Percentiles rank a stretch among this genome's conserved stretches.
Evolutionary conservation across 768 basidiomycete species (phyloP).

Genomic region (Agrocybe pediades): DNA sequence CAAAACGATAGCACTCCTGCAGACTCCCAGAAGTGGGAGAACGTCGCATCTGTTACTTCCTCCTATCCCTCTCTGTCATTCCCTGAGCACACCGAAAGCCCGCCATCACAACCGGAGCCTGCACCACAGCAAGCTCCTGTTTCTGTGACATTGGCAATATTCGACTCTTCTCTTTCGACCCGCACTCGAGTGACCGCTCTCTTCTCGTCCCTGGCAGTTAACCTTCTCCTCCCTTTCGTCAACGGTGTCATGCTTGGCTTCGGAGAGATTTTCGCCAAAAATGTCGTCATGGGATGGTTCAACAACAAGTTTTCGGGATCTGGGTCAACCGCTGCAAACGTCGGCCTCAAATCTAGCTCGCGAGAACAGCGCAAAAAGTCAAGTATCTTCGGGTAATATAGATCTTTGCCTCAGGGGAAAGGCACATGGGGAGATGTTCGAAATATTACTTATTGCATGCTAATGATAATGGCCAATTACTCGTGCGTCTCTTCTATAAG

Average conservation of each 20-base stretch:
- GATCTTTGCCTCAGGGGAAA: not conserved
- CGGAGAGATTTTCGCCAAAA: slow-evolving; percentile 89
- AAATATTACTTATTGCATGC: slow-evolving; percentile 4
- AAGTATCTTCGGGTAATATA: slow-evolving; percentile 2
- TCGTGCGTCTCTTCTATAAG: not conserved
- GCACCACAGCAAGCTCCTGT: slow-evolving; percentile 29
- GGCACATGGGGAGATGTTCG: not conserved
- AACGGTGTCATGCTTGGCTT: slow-evolving; percentile 98
- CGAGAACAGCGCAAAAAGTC: slow-evolving; percentile 24
- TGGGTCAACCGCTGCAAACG: slow-evolving; percentile 38
- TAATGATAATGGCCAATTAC: not conserved
- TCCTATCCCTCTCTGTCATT: slow-evolving; percentile 84
- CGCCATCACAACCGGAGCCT: slow-evolving; percentile 31
- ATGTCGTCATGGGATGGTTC: slow-evolving; percentile 60
- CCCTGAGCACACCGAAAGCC: slow-evolving; percentile 61
- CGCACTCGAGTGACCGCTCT: slow-evolving; percentile 71
- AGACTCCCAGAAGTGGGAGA: slow-evolving; percentile 72
- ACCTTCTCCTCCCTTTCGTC: slow-evolving; percentile 83
- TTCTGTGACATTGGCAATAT: slow-evolving; percentile 69
- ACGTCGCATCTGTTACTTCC: slow-evolving; percentile 58
- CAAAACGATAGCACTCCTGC: slow-evolving; percentile 37
- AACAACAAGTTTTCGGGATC: slow-evolving; percentile 43
- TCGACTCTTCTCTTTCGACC: slow-evolving; percentile 65
- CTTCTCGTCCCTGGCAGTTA: slow-evolving; percentile 77
- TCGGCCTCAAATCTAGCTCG: slow-evolving; percentile 24